Percentiles rank a stretch among this genome's conserved stretches.
Evolutionary conservation across 768 basidiomycete species (phyloP).

Genomic region (Daedalea quercina): DNA sequence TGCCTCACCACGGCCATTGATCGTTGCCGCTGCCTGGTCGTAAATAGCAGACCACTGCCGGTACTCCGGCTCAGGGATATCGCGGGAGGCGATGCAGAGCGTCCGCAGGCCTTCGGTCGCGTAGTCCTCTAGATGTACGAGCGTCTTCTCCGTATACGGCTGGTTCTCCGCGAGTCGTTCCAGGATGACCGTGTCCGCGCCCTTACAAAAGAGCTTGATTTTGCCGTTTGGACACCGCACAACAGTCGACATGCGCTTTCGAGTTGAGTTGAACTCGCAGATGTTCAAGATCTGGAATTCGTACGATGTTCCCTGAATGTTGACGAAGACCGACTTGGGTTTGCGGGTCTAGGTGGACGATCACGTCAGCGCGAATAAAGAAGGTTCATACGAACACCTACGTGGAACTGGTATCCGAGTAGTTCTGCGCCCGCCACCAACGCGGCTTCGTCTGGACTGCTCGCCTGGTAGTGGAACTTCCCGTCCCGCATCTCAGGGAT

Average conservation of each 20-base stretch:
- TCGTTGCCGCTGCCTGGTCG: conserved; percentile 87
- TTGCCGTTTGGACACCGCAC: conserved; percentile 82
- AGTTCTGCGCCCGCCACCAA: conserved; percentile 90
- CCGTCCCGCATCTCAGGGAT: conserved; percentile 88
- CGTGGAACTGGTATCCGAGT: conserved; percentile 90
- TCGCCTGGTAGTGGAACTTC: conserved; percentile 93
- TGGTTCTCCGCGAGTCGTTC: conserved; percentile 88
- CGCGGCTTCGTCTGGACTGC: conserved; percentile 96
- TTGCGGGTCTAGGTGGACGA: conserved; percentile 67
- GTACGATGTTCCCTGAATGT: conserved; percentile 58
- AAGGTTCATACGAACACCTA: conserved; percentile 37
- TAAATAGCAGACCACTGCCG: conserved; percentile 83
- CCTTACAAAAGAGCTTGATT: conserved; percentile 95
- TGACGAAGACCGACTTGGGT: conserved; percentile 91
- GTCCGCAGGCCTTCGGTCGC: conserved; percentile 96
- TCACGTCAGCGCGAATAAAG: not conserved
- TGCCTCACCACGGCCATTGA: conserved; percentile 92
- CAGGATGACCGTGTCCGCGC: conserved; percentile 95
- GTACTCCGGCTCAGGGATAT: conserved; percentile 89
- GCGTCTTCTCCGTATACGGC: conserved; percentile 76
- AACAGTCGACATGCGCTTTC: conserved; percentile 97
- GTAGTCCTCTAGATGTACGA: conserved; percentile 92
- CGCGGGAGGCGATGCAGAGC: conserved; percentile 92
- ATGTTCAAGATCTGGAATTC: conserved; percentile 94
- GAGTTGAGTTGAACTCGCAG: conserved; percentile 97